Conservation (phyloP, 345 rosid genomes). For the Cardamine occulta region DNA sequence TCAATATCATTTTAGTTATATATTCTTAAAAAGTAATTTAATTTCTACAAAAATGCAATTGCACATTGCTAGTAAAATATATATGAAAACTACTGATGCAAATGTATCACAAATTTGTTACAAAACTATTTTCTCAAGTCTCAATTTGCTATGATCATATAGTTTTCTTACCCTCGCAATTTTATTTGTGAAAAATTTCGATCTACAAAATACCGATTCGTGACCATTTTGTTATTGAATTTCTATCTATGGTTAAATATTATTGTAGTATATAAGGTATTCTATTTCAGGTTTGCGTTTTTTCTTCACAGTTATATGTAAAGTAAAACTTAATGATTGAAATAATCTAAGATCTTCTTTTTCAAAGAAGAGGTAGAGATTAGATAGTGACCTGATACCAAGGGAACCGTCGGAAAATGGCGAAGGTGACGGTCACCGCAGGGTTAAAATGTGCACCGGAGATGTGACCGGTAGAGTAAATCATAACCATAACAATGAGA, state of each 20-base stretch:
- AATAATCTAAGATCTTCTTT: neutral
- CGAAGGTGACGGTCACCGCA: conserved; percentile 67
- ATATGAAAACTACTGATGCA: neutral
- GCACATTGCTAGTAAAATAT: neutral
- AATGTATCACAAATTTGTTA: neutral
- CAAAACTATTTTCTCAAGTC: neutral
- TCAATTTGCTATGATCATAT: neutral
- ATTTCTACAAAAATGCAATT: neutral
- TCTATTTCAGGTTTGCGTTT: neutral
- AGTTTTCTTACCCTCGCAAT: too few relatives aligned
- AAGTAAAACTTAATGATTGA: neutral
- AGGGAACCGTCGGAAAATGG: conserved; percentile 62
- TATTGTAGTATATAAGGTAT: too few relatives aligned
- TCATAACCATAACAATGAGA: conserved; percentile 73
- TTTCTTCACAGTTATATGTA: neutral
- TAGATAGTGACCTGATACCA: conserved; percentile 45
- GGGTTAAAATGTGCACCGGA: conserved; percentile 91
- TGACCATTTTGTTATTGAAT: neutral
- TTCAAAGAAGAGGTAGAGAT: neutral
- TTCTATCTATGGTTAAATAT: neutral
- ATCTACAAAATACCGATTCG: neutral
- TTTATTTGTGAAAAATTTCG: too few relatives aligned
- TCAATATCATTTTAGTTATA: too few relatives aligned
- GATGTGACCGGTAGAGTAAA: conserved; percentile 69
- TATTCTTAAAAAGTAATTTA: too few relatives aligned